These are phyloP conservation scores for Xylaria palmicola DNA, from an alignment of 495 filamentous ascomycete genomes.

Conservation along the genomic window DNA sequence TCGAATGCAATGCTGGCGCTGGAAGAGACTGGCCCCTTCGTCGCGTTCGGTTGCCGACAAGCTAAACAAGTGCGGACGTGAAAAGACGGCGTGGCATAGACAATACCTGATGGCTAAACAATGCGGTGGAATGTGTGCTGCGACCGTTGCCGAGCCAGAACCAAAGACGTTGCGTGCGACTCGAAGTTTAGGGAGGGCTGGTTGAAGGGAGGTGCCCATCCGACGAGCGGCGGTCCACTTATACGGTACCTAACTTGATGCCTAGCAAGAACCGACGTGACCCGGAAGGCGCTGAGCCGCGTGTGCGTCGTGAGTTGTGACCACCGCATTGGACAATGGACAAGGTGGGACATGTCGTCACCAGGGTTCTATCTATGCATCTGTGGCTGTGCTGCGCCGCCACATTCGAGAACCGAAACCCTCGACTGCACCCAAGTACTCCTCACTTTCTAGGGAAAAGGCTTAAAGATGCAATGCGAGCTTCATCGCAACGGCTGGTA, in stretches of 20 bases:
- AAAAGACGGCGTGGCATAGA: background rate
- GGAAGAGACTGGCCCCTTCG: background rate
- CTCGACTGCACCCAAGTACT: background rate
- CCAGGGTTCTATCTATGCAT: too few relatives aligned
- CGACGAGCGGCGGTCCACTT: background rate
- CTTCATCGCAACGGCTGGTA: too few relatives aligned
- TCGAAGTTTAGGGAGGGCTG: background rate
- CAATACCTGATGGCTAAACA: constrained; percentile 2
- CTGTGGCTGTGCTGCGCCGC: constrained; percentile 6
- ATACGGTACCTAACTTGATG: background rate
- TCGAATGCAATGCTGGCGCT: background rate
- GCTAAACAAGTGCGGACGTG: background rate
- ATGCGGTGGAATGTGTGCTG: background rate
- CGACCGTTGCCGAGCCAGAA: background rate
- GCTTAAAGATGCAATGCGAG: too few relatives aligned
- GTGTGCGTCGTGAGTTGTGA: background rate
- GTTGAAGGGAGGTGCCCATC: background rate
- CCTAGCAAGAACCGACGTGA: background rate
- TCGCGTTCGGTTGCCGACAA: background rate
- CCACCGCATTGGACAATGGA: background rate
- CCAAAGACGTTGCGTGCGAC: background rate
- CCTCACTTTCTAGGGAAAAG: too few relatives aligned
- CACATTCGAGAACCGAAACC: background rate
- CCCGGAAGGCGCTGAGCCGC: background rate
- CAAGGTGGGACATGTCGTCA: background rate